Conservation (phyloP, 2,329 filamentous ascomycete species). For the Grosmannia clavigera region DNA sequence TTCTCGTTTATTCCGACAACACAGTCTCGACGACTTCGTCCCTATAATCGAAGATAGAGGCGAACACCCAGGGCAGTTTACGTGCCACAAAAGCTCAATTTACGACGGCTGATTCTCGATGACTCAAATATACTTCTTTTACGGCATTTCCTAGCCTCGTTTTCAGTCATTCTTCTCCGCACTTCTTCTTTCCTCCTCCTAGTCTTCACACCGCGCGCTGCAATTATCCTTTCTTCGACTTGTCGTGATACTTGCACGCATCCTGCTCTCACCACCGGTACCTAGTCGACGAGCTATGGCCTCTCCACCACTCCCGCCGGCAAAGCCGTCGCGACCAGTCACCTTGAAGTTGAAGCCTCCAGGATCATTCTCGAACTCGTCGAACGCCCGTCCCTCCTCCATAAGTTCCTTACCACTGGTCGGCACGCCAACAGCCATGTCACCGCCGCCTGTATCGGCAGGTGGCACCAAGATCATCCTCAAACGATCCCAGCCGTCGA, state of each 20-base stretch:
- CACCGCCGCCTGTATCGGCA: constrained; percentile 8
- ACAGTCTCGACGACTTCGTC: background rate
- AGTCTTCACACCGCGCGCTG: background rate
- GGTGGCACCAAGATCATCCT: constrained; percentile 16
- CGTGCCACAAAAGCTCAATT: background rate
- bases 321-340: constrained; percentile 9
- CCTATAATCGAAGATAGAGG: background rate
- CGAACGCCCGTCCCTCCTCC: background rate
- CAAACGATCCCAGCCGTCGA: constrained; percentile 16
- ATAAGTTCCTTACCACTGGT: constrained; percentile 8
- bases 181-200: background rate
- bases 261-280: background rate
- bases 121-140: background rate
- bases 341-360: constrained; percentile 12
- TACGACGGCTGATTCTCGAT: background rate
- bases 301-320: constrained; percentile 6
- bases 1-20: background rate
- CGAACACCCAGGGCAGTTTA: background rate
- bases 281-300: constrained; percentile 4
- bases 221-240: background rate
- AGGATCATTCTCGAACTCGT: background rate
- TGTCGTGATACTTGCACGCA: background rate
- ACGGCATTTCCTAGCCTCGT: background rate
- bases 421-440: constrained; percentile 10
- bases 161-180: background rate